These are phyloP conservation scores for Serendipita sp. DNA, from an alignment of 768 basidiomycete genomes.

Conservation along the genomic window DNA sequence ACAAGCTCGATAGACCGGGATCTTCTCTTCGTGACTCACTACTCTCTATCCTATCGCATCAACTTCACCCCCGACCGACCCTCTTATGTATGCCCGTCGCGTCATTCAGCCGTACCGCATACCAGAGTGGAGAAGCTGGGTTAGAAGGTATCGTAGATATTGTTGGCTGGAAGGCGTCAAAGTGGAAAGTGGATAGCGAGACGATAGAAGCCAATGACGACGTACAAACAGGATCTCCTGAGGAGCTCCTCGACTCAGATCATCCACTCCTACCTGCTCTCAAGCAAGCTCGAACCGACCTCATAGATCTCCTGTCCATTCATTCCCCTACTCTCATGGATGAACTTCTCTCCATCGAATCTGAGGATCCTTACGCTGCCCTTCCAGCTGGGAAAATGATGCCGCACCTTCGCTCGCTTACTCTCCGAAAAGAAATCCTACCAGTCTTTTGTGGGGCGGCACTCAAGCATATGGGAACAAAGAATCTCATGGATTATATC, in stretches of 20 bases:
- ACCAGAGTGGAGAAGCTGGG: slow-evolving; percentile 61
- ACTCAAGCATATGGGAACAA: slow-evolving; percentile 64
- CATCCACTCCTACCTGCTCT: slow-evolving; percentile 62
- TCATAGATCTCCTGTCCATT: slow-evolving; percentile 70
- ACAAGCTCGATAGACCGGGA: slow-evolving; percentile 79
- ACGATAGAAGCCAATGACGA: background rate
- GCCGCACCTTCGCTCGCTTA: slow-evolving; percentile 50
- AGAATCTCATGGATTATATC: slow-evolving; percentile 64
- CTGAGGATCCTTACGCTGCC: slow-evolving; percentile 47
- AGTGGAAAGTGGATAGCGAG: slow-evolving; percentile 41
- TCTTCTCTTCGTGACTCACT: slow-evolving; percentile 63
- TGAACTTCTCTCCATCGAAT: slow-evolving; percentile 34
- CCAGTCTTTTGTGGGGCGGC: slow-evolving; percentile 79
- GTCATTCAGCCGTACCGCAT: slow-evolving; percentile 53
- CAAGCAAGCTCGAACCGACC: slow-evolving; percentile 45
- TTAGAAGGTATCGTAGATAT: slow-evolving; percentile 75
- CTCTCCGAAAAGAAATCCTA: slow-evolving; percentile 46
- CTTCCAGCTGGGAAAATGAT: slow-evolving; percentile 39
- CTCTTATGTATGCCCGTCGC: slow-evolving; percentile 58
- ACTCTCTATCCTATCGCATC: slow-evolving; percentile 54
- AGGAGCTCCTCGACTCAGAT: slow-evolving; percentile 29
- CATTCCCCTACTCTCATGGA: slow-evolving; percentile 72
- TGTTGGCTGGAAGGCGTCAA: slow-evolving; percentile 72
- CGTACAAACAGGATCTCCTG: background rate
- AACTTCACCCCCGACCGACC: slow-evolving; percentile 61